Evolutionary conservation across 148 eudicot species (phyloP).

Genomic region (Camellia granthamiana): DNA sequence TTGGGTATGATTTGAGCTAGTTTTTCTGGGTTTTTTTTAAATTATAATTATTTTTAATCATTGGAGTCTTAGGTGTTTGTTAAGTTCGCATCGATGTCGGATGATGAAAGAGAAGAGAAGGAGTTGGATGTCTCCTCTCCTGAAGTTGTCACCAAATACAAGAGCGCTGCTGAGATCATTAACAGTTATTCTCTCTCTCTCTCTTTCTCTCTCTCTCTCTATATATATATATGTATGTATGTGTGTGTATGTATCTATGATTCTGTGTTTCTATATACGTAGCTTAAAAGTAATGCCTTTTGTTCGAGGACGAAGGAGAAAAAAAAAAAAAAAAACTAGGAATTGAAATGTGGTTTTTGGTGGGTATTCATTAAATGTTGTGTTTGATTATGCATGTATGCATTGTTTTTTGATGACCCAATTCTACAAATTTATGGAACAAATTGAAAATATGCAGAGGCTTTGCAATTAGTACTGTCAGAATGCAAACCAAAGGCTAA

Average conservation of each 20-base stretch:
- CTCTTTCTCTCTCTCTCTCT: background rate
- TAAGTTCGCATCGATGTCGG: slow-evolving; percentile 52
- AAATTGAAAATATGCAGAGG: slow-evolving; percentile 45
- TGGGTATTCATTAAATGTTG: background rate
- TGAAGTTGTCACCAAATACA: slow-evolving; percentile 96
- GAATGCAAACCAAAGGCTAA: slow-evolving; percentile 86
- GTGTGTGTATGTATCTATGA: no score
- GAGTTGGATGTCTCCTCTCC: slow-evolving; percentile 86
- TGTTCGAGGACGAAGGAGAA: background rate
- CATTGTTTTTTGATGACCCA: background rate
- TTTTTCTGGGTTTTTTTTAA: background rate
- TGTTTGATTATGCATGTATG: background rate
- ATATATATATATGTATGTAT: background rate
- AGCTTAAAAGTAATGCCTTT: background rate
- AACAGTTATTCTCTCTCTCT: slow-evolving; percentile 43
- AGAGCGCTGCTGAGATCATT: slow-evolving; percentile 82
- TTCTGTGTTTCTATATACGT: background rate
- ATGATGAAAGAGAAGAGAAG: slow-evolving; percentile 90
- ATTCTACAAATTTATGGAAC: background rate
- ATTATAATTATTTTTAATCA: background rate
- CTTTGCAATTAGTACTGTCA: slow-evolving; percentile 72
- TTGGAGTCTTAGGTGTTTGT: background rate
- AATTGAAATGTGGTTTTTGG: background rate
- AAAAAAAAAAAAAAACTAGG: background rate
- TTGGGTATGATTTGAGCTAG: background rate